Evolutionary conservation across 495 filamentous ascomycete species (phyloP).

Genomic region (Penicillium crystallinum): DNA sequence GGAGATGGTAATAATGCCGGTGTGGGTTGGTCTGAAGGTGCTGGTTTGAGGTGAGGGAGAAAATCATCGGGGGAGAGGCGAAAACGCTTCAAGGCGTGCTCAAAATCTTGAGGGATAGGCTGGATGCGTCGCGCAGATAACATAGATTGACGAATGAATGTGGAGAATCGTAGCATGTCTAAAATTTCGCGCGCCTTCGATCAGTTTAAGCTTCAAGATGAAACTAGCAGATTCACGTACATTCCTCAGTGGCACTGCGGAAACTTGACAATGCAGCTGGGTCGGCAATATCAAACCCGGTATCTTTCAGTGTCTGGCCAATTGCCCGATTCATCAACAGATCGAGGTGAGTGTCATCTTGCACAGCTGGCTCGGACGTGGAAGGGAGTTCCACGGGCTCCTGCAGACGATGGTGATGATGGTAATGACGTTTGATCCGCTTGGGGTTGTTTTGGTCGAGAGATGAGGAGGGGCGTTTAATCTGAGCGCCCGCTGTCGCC

Average conservation of each 20-base stretch:
- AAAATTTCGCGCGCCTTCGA: constrained; percentile 1
- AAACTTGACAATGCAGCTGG: constrained; percentile 56
- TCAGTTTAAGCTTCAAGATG: constrained; percentile 15
- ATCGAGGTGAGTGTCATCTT: constrained; percentile 44
- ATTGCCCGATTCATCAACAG: constrained; percentile 54
- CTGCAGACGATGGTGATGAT: constrained; percentile 42
- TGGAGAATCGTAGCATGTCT: constrained; percentile 57
- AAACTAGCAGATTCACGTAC: constrained; percentile 35
- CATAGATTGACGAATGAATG: constrained; percentile 58
- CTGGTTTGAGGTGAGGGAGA: constrained; percentile 33
- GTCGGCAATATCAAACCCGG: constrained; percentile 55
- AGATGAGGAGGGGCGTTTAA: constrained; percentile 43
- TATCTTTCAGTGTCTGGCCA: constrained; percentile 44
- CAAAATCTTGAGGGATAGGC: constrained; percentile 65
- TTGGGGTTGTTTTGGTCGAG: constrained; percentile 29
- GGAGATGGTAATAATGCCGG: constrained; percentile 42
- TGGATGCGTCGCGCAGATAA: constrained; percentile 52
- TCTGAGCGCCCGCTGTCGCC: constrained; percentile 26
- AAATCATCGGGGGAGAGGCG: constrained; percentile 36
- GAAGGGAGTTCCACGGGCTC: constrained; percentile 30
- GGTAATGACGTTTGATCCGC: constrained; percentile 41
- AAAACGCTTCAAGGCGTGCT: constrained; percentile 50
- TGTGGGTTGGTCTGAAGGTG: constrained; percentile 26
- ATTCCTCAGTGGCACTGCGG: constrained; percentile 54
- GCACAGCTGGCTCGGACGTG: constrained; percentile 19